phyloP scores from a whole-genome alignment of 202 grass and related monocot genomes.

The Setaria viridis region DNA sequence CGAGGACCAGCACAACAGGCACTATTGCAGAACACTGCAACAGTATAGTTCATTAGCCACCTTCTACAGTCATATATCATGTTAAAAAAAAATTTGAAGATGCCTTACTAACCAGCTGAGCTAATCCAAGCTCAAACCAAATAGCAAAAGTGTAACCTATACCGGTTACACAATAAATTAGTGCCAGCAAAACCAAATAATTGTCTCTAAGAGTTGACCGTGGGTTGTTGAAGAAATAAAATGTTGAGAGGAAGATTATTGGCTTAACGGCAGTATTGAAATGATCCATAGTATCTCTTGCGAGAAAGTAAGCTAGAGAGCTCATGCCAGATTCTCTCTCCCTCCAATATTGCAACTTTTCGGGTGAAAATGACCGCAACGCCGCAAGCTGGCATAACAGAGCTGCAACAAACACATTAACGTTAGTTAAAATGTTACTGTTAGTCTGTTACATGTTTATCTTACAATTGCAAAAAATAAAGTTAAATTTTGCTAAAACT shows the following conservation, averaged over 20 bases:
- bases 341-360: slow-evolving; percentile 80
- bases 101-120: slow-evolving; percentile 67
- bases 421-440: slow-evolving; percentile 25
- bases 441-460: neutral
- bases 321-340: slow-evolving; percentile 92
- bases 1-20: slow-evolving; percentile 77
- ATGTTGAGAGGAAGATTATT: slow-evolving; percentile 77
- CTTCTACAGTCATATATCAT: slow-evolving; percentile 20
- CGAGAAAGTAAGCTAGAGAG: slow-evolving; percentile 82
- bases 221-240: slow-evolving; percentile 87
- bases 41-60: slow-evolving; percentile 46
- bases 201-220: slow-evolving; percentile 72
- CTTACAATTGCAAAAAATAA: neutral
- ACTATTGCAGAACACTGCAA: slow-evolving; percentile 75
- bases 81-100: neutral
- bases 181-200: slow-evolving; percentile 71
- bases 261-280: slow-evolving; percentile 78
- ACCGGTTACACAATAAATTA: slow-evolving; percentile 89
- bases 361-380: slow-evolving; percentile 77
- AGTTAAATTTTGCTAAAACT: slow-evolving; percentile 11
- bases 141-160: slow-evolving; percentile 84
- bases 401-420: slow-evolving; percentile 55
- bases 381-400: slow-evolving; percentile 78
- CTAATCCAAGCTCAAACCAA: slow-evolving; percentile 84
- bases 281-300: slow-evolving; percentile 88